These are phyloP conservation scores for Saccharomyces hybrid DNA, from an alignment of 1,139 yeast genomes.

Conservation along the genomic window DNA sequence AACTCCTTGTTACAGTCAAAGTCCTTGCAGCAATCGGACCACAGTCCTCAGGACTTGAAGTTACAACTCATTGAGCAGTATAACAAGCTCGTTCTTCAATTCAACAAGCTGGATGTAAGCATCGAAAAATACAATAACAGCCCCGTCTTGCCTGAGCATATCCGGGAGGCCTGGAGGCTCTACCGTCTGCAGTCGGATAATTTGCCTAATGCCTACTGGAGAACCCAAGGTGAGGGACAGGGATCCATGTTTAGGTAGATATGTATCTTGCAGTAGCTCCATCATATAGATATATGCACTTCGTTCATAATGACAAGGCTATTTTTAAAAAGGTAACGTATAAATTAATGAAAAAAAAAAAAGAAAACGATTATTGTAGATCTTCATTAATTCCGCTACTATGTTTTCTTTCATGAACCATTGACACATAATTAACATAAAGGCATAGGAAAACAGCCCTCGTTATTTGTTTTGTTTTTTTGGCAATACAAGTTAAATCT, in stretches of 20 bases:
- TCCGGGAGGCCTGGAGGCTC: conserved; percentile 82
- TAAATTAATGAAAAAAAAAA: background rate
- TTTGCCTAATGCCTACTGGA: conserved; percentile 60
- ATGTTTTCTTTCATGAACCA: background rate
- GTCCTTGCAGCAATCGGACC: conserved; percentile 1
- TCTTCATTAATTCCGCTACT: background rate
- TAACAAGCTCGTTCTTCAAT: conserved; percentile 25
- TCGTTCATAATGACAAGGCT: background rate
- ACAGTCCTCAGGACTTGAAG: conserved; percentile 21
- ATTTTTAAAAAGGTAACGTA: background rate
- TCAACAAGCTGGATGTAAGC: conserved; percentile 28
- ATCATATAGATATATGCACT: background rate
- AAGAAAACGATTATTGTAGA: conserved; percentile 2
- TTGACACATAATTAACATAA: background rate
- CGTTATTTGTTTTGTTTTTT: background rate
- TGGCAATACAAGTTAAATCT: background rate
- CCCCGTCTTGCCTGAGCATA: conserved; percentile 76
- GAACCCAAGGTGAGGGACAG: conserved; percentile 67
- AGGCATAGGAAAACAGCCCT: background rate
- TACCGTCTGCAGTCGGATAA: conserved; percentile 58
- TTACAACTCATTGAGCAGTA: conserved; percentile 24
- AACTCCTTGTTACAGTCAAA: conserved; percentile 20
- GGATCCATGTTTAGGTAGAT: conserved; percentile 56
- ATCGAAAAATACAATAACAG: conserved; percentile 39
- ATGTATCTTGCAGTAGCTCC: background rate